These are phyloP conservation scores for Fusarium cyanostomum DNA, from an alignment of 2,329 filamentous ascomycete species.

Conservation along the genomic window DNA sequence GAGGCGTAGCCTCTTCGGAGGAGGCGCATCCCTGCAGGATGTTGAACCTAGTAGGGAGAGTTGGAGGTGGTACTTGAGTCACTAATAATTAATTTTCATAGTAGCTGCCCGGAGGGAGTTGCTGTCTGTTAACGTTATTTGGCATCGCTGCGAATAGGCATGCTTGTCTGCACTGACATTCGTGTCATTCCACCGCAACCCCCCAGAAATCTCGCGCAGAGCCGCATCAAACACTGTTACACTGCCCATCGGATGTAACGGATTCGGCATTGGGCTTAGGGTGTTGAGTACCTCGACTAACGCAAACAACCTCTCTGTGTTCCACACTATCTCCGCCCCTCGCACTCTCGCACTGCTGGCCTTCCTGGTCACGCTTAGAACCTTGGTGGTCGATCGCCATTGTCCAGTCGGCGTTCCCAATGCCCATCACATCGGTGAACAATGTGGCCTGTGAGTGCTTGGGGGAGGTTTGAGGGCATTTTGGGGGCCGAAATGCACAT, in stretches of 20 bases:
- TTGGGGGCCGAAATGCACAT: conserved; percentile 21
- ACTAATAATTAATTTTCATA: conserved; percentile 19
- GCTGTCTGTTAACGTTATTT: too few relatives aligned
- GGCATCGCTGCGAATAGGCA: not conserved
- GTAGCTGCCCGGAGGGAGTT: too few relatives aligned
- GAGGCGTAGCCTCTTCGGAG: conserved; percentile 45
- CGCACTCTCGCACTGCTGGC: conserved; percentile 22
- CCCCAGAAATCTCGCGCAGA: conserved; percentile 19
- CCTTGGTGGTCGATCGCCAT: conserved; percentile 25
- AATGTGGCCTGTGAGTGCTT: conserved; percentile 31
- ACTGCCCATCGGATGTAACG: conserved; percentile 15
- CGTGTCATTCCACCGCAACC: conserved; percentile 2
- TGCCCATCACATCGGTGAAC: conserved; percentile 30
- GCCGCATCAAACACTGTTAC: conserved; percentile 17
- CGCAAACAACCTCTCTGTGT: conserved; percentile 19
- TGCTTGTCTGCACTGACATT: not conserved
- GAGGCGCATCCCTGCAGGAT: conserved; percentile 30
- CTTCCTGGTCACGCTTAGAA: conserved; percentile 24
- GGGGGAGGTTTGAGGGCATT: conserved; percentile 2
- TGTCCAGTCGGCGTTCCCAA: conserved; percentile 9
- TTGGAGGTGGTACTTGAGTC: conserved; percentile 6
- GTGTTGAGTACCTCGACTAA: conserved; percentile 34
- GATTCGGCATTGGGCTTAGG: conserved; percentile 20
- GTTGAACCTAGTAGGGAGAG: conserved; percentile 23
- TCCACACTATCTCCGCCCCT: conserved; percentile 30